Evolutionary conservation across 1,284 basidiomycete genomes (phyloP).

Genomic region (Ceratobasidium sp.): DNA sequence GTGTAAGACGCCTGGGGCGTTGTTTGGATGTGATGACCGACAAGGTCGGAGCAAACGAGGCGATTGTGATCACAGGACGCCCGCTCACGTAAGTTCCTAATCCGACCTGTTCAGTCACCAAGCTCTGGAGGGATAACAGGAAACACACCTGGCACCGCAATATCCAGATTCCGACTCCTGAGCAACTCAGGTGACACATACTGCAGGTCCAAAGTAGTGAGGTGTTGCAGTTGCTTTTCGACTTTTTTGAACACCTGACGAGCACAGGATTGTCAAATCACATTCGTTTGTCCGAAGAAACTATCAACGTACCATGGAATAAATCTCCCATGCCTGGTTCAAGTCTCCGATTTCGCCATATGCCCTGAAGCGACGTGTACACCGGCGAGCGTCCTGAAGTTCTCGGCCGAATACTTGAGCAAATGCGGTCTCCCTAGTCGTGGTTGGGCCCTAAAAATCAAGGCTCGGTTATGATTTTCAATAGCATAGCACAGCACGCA

Average conservation of each 20-base stretch:
- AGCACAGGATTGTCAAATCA: slow-evolving; percentile 11
- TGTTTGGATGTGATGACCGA: slow-evolving; percentile 99
- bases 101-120: slow-evolving; percentile 1
- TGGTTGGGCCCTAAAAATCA: slow-evolving; percentile 83
- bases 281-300: background rate
- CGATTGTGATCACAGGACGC: slow-evolving; percentile 83
- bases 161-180: slow-evolving; percentile 87
- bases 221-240: slow-evolving; percentile 89
- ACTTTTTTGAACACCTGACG: slow-evolving; percentile 97
- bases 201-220: slow-evolving; percentile 94
- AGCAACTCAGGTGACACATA: slow-evolving; percentile 95
- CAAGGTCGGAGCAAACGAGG: slow-evolving; percentile 84
- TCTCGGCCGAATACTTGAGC: slow-evolving; percentile 94
- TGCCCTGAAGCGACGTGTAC: slow-evolving; percentile 84
- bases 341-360: slow-evolving; percentile 90
- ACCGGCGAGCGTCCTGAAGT: slow-evolving; percentile 92
- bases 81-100: slow-evolving; percentile 93
- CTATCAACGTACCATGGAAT: slow-evolving; percentile 74
- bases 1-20: slow-evolving; percentile 86
- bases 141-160: slow-evolving; percentile 87
- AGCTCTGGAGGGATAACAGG: background rate
- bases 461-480: background rate
- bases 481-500: background rate
- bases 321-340: slow-evolving; percentile 99
- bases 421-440: slow-evolving; percentile 94